phyloP scores from a whole-genome alignment of 257 asterid genomes.

The Capsicum chinense region DNA sequence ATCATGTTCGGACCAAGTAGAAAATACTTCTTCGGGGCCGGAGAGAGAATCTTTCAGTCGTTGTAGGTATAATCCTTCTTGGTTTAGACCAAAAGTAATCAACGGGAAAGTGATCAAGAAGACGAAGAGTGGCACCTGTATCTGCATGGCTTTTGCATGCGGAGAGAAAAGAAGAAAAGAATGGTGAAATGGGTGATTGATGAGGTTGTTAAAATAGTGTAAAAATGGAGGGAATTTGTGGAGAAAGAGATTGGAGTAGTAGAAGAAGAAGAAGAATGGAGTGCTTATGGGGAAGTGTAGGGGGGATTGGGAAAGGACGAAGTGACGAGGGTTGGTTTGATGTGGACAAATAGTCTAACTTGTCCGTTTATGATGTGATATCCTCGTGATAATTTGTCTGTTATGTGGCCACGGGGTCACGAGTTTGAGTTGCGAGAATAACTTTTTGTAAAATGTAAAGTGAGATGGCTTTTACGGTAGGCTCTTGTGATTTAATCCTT shows the following conservation, averaged over 20 bases:
- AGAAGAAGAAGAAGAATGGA: not conserved
- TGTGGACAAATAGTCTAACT: not conserved
- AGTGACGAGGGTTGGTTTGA: not conserved
- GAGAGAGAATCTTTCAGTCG: slow-evolving; percentile 51
- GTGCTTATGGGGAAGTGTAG: not conserved
- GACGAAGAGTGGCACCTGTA: not conserved
- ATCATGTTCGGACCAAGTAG: slow-evolving; percentile 60
- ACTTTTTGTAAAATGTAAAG: no score
- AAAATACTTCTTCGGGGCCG: slow-evolving; percentile 39
- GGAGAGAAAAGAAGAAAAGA: not conserved
- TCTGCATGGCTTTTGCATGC: slow-evolving; percentile 30
- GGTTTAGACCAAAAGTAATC: slow-evolving; percentile 50
- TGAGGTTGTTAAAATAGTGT: not conserved
- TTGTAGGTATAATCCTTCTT: slow-evolving; percentile 52
- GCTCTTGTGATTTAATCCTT: no score
- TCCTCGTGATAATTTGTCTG: no score
- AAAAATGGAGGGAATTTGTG: slow-evolving; percentile 14
- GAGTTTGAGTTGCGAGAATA: no score
- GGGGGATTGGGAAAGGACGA: not conserved
- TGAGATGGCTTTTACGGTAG: no score
- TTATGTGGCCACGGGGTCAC: no score
- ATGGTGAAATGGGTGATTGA: not conserved
- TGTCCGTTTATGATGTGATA: not conserved
- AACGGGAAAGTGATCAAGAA: not conserved
- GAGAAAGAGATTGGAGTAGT: not conserved